phyloP scores from a whole-genome alignment of 768 basidiomycete genomes.

The Hericium erinaceus region DNA sequence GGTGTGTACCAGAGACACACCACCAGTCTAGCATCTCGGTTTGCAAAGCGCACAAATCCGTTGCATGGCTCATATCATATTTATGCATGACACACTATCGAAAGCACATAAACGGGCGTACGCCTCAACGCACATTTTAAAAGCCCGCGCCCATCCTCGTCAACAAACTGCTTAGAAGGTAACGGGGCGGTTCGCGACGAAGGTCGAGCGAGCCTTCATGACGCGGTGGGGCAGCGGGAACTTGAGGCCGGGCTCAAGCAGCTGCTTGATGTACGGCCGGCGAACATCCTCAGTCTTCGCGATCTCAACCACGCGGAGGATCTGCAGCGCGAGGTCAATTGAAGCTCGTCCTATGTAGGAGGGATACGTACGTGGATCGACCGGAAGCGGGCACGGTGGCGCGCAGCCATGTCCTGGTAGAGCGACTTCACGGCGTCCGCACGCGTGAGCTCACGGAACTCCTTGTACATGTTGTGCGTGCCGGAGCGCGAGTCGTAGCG shows the following conservation, averaged over 20 bases:
- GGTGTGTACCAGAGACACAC: too few relatives aligned
- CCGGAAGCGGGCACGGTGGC: conserved; percentile 98
- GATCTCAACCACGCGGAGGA: conserved; percentile 95
- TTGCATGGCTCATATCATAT: neutral
- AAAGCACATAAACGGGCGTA: neutral
- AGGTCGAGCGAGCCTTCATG: conserved; percentile 66
- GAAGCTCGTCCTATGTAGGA: neutral
- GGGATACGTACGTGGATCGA: conserved; percentile 79
- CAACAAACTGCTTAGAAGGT: conserved; percentile 44
- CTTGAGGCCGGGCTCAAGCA: conserved; percentile 81
- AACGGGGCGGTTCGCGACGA: conserved; percentile 66
- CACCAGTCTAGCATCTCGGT: too few relatives aligned
- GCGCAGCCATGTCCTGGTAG: conserved; percentile 99
- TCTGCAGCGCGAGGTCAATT: conserved; percentile 37
- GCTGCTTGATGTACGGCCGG: conserved; percentile 97
- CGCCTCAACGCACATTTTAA: too few relatives aligned
- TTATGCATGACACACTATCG: neutral
- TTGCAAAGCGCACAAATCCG: neutral
- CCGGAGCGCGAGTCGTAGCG: conserved; percentile 99
- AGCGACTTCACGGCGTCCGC: conserved; percentile 92
- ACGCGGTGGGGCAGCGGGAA: conserved; percentile 97
- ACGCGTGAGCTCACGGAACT: conserved; percentile 92
- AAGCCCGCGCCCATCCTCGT: neutral
- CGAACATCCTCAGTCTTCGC: conserved; percentile 87
- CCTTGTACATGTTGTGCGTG: conserved; percentile 99